phyloP scores from a whole-genome alignment of 2,329 filamentous ascomycete species.

The Alternaria triticina region DNA sequence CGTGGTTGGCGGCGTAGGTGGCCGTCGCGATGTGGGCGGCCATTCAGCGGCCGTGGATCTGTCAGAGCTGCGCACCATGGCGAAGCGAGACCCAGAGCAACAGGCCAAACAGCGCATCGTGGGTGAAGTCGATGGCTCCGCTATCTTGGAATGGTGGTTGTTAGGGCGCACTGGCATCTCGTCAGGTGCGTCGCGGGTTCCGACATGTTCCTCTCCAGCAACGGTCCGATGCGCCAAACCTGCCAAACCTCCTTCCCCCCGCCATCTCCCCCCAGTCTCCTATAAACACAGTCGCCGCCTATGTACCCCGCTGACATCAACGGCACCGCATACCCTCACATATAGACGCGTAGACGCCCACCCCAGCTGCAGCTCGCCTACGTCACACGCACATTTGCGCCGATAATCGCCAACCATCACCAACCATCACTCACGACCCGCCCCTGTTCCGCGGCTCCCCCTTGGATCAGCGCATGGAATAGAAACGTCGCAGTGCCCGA shows the following conservation, averaged over 20 bases:
- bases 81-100: neutral
- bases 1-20: slow-evolving; percentile 2
- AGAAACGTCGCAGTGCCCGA: neutral
- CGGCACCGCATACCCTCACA: neutral
- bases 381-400: slow-evolving; percentile 28
- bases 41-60: slow-evolving; percentile 8
- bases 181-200: slow-evolving; percentile 33
- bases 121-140: neutral
- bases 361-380: slow-evolving; percentile 15
- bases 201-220: slow-evolving; percentile 37
- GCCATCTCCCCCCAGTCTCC: slow-evolving; percentile 4
- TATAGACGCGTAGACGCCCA: neutral
- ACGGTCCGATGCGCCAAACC: slow-evolving; percentile 17
- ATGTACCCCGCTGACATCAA: slow-evolving; percentile 12
- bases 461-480: neutral
- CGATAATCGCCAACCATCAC: neutral
- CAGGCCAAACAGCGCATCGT: neutral
- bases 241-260: slow-evolving; percentile 16
- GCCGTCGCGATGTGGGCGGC: slow-evolving; percentile 1
- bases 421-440: neutral
- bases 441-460: neutral
- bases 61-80: slow-evolving; percentile 17
- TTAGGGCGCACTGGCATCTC: slow-evolving; percentile 13
- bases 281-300: slow-evolving; percentile 14
- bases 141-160: neutral